Percentiles rank a stretch among this genome's conserved stretches.
phyloP scores from a whole-genome alignment of 345 rosid species.

The Bruguiera parviflora region DNA sequence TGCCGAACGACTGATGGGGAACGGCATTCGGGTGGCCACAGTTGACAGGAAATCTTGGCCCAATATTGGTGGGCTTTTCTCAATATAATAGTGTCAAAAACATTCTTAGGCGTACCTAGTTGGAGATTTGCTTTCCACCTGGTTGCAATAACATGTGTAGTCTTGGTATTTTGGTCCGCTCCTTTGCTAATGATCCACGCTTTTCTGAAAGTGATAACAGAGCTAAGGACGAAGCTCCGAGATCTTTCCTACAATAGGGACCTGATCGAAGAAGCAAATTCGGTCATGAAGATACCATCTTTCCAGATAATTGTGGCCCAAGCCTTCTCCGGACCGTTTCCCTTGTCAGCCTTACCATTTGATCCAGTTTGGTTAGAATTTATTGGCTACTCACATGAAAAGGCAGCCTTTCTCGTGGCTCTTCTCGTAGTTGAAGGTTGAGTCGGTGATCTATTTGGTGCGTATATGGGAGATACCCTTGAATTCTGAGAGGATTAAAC shows the following conservation, averaged over 20 bases:
- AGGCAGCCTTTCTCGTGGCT: conserved; percentile 46
- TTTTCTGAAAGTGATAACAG: conserved; percentile 18
- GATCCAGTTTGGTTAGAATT: conserved; percentile 68
- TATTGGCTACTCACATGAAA: conserved; percentile 55
- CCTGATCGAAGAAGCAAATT: conserved; percentile 43
- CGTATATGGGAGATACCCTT: conserved; percentile 54
- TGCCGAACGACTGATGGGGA: conserved; percentile 76
- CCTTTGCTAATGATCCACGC: conserved; percentile 69
- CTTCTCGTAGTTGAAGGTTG: conserved; percentile 37
- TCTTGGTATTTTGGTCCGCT: conserved; percentile 54
- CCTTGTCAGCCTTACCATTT: conserved; percentile 64
- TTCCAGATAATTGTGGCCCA: conserved; percentile 70
- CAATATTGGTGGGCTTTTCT: conserved; percentile 49
- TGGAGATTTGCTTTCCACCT: conserved; percentile 78
- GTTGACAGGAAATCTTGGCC: conserved; percentile 53
- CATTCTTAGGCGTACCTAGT: conserved; percentile 65
- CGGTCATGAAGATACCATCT: conserved; percentile 52
- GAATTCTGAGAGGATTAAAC: conserved; percentile 55
- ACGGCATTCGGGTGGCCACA: conserved; percentile 79
- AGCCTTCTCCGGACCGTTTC: conserved; percentile 59
- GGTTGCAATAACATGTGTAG: conserved; percentile 50
- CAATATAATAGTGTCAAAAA: conserved; percentile 61
- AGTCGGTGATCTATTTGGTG: conserved; percentile 53
- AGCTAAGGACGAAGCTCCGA: conserved; percentile 15
- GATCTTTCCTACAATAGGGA: conserved; percentile 43